Percentiles rank a stretch among this genome's conserved stretches.
Evolutionary conservation across 352 stramenopile species (phyloP).

Genomic region (Elongisporangium prolatum): DNA sequence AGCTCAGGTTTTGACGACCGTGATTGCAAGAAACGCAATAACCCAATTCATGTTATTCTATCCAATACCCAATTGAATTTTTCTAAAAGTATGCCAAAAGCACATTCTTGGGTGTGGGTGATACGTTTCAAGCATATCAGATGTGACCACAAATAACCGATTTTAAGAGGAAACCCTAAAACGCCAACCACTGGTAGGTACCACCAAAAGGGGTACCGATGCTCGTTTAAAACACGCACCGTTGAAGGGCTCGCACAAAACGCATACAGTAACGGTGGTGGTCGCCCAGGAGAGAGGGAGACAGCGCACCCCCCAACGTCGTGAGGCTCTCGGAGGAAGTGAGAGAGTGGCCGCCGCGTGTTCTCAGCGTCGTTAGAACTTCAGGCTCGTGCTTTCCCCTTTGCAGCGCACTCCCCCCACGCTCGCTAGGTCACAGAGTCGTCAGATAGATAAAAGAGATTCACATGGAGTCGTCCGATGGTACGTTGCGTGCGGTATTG

Average conservation of each 20-base stretch:
- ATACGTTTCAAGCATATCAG: not conserved
- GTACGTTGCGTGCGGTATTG: constrained; percentile 8
- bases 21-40: not conserved
- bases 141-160: not conserved
- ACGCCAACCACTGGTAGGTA: not conserved
- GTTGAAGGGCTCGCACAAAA: not conserved
- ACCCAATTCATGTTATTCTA: not conserved
- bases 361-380: not conserved
- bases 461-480: constrained; percentile 24
- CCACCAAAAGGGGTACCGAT: not conserved
- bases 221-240: not conserved
- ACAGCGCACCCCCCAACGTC: not conserved
- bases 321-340: constrained; percentile 3
- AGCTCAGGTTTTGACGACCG: not conserved
- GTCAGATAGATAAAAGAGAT: constrained; percentile 1
- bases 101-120: too few species aligned
- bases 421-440: not conserved
- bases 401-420: not conserved
- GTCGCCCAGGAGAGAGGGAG: constrained; percentile 4
- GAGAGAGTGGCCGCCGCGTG: not conserved
- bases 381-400: not conserved
- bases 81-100: too few species aligned
- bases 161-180: not conserved
- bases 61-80: not conserved
- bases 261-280: not conserved